Evolutionary conservation across 1,284 basidiomycete species (phyloP).

Genomic region (Inonotus obliquus): DNA sequence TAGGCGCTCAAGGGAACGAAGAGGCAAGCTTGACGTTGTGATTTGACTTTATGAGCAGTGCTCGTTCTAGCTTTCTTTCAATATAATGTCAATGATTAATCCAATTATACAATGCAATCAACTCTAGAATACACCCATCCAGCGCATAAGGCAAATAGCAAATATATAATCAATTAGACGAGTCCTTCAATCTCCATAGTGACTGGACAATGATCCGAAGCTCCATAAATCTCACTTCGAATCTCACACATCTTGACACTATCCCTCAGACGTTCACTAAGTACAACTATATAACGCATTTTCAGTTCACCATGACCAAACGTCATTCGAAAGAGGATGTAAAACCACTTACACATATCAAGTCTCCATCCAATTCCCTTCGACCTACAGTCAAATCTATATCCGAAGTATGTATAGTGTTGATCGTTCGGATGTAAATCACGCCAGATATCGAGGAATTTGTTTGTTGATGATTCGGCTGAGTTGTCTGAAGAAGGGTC

Average conservation of each 20-base stretch:
- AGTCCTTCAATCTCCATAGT: conserved; percentile 54
- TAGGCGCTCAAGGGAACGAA: not conserved
- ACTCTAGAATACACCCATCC: not conserved
- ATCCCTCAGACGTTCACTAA: conserved; percentile 61
- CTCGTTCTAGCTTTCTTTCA: not conserved
- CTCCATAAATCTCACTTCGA: conserved; percentile 78
- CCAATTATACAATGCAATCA: not conserved
- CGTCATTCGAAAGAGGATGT: conserved; percentile 1
- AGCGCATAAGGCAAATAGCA: not conserved
- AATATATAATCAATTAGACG: not conserved
- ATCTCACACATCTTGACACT: conserved; percentile 76
- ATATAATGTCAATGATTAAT: not conserved
- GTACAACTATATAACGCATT: conserved; percentile 46
- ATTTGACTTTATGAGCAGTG: not conserved
- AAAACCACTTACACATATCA: conserved; percentile 67
- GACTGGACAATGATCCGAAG: conserved; percentile 80
- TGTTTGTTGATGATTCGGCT: conserved; percentile 26
- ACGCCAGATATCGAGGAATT: conserved; percentile 82
- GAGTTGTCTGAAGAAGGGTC: conserved; percentile 34
- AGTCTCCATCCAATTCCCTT: conserved; percentile 87
- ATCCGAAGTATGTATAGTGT: conserved; percentile 85
- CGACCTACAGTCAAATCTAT: conserved; percentile 73
- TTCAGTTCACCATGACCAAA: too few species aligned
- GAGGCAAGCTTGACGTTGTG: not conserved
- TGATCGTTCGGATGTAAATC: conserved; percentile 60